Base-by-base conservation (phyloP, 1,139 yeast genomes). In the Zygotorulaspora mrakii region DNA sequence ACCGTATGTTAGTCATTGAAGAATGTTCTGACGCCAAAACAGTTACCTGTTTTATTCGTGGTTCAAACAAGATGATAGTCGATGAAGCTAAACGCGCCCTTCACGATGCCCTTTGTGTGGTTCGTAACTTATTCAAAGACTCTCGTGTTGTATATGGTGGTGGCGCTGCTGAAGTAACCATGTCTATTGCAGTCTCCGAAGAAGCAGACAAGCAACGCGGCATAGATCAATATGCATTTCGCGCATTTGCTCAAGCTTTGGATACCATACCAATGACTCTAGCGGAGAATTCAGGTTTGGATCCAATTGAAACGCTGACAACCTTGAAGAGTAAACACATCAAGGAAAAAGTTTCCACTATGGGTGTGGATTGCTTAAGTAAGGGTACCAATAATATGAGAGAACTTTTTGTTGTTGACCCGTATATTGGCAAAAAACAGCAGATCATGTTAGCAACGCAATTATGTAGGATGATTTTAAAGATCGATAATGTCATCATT, bases 131-230 rank as follows among this genome's bases (percentile, higher is more conserved):
- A 61, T 82, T 94, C 41, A 80, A 83, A 60, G 97, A 94, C 62
- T 82, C 80, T 62, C 77, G 96, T 65, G 87, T 94, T 35, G 97
- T 94, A 11, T 94, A 94, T 60, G 98, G 98, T 49, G 98, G 98
- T 53, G 99, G 98, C 54, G 96, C 98, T 14, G 94, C 97, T 17
- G 99, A 94, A 68, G 79, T 91, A 41, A 74, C 96, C 1, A 84
- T 95, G 69, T 88, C 97, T 11, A 68, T 91, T 52, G 94, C 95
- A 8, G 96, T 94, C 13, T 75, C 89, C 41, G 87, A 82, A 38
- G 95, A 85, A 49, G 97, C 97, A 27, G 96, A 89, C 64, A 79
- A 77, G 59, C 94, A 86, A 66, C 81, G 79, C 57, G 97, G 97
- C 45, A 89, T 91, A 52, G 97, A 89, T 60, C 99, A 91, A 69